A percentile compares a stretch with the other conserved stretches of the same genome.
Evolutionary conservation across 2,329 filamentous ascomycete genomes (phyloP).

Genomic region (Fusarium sp.): DNA sequence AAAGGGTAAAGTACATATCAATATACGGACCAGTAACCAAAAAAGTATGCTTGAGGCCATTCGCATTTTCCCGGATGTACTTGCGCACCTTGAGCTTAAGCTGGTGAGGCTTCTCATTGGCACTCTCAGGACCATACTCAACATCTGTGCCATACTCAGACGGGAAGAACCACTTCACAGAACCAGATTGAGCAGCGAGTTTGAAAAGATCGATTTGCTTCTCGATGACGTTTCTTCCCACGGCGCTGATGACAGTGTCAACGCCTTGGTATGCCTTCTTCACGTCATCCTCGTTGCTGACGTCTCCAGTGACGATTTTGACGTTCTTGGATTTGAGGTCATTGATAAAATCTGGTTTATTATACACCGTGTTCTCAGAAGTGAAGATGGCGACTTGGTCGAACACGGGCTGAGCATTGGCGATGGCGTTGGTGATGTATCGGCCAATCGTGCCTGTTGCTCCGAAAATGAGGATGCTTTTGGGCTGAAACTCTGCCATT

Average conservation of each 20-base stretch:
- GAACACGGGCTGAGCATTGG: constrained; percentile 53
- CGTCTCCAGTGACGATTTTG: constrained; percentile 48
- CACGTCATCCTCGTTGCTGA: constrained; percentile 60
- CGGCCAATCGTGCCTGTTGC: constrained; percentile 59
- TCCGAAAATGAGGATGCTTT: constrained; percentile 51
- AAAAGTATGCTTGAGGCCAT: constrained; percentile 72
- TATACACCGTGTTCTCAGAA: constrained; percentile 27
- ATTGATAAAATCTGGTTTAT: constrained; percentile 40
- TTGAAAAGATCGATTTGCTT: constrained; percentile 72
- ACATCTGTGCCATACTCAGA: constrained; percentile 77
- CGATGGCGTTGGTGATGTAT: constrained; percentile 57
- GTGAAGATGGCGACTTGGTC: constrained; percentile 55
- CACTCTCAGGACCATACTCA: constrained; percentile 70
- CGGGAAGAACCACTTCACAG: constrained; percentile 74
- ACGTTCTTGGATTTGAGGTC: constrained; percentile 42
- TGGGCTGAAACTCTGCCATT: constrained; percentile 41
- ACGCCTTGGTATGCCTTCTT: constrained; percentile 71
- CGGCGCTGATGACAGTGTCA: constrained; percentile 74
- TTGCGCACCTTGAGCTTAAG: constrained; percentile 76
- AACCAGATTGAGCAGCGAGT: constrained; percentile 66
- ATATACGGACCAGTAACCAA: constrained; percentile 78
- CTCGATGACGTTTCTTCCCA: constrained; percentile 73
- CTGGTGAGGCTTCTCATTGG: constrained; percentile 75
- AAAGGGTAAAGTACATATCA: constrained; percentile 69
- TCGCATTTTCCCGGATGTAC: constrained; percentile 66